A percentile compares a stretch with the other conserved stretches of the same genome.
These are phyloP conservation scores for Blastocystis sp. DNA, from an alignment of 352 stramenopile species.

Conservation along the genomic window DNA sequence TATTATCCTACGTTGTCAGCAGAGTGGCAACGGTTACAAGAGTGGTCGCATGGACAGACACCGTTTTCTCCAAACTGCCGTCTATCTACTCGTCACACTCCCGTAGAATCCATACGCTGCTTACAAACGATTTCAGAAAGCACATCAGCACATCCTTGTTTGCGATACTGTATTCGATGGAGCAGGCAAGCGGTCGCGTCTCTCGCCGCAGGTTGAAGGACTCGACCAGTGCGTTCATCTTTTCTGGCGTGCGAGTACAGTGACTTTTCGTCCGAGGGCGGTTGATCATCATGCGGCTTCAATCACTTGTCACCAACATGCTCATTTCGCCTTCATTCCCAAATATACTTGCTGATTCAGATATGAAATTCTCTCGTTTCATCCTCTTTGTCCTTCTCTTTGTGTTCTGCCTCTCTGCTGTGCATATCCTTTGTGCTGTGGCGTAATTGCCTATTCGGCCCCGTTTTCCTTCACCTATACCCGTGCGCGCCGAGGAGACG, in stretches of 20 bases:
- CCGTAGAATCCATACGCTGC: not conserved
- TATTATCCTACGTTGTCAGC: not conserved
- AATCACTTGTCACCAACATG: too few species aligned
- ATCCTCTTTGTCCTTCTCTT: slow-evolving; percentile 14
- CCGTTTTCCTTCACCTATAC: not conserved
- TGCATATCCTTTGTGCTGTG: slow-evolving; percentile 52
- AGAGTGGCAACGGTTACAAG: not conserved
- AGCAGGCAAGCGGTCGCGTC: not conserved
- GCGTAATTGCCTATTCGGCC: too few species aligned
- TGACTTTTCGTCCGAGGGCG: not conserved
- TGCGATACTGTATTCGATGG: slow-evolving; percentile 8
- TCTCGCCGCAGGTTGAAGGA: not conserved
- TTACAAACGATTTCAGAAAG: not conserved
- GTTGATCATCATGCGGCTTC: too few species aligned
- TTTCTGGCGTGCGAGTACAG: not conserved
- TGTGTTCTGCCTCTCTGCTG: slow-evolving; percentile 52
- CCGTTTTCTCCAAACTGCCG: not conserved
- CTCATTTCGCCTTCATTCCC: not conserved
- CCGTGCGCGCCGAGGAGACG: slow-evolving; percentile 14
- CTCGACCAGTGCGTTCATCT: not conserved
- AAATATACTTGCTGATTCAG: slow-evolving; percentile 1
- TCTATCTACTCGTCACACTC: not conserved
- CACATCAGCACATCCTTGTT: not conserved
- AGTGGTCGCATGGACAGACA: too few species aligned
- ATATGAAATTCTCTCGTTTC: slow-evolving; percentile 37